phyloP scores from a whole-genome alignment of 176 grass and related monocot species.

The Panicum miliaceum region DNA sequence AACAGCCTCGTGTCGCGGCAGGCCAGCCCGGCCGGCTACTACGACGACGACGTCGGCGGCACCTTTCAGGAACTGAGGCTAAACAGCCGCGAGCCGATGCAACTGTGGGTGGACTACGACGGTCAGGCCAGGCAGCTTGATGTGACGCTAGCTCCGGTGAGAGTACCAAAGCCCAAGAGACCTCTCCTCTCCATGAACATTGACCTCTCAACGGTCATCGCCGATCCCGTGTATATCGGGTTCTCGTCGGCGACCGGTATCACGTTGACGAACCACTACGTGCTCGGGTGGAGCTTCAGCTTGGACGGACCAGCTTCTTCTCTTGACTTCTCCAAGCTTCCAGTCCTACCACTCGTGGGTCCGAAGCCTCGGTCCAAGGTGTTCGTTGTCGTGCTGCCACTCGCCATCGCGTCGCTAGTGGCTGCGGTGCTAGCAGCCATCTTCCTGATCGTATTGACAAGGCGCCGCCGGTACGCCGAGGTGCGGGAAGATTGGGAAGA shows the following conservation, averaged over 20 bases:
- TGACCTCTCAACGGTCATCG: background rate
- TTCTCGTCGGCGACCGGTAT: background rate
- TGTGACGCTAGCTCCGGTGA: background rate
- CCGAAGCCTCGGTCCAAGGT: conserved; percentile 30
- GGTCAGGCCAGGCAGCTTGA: background rate
- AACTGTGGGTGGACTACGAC: conserved; percentile 17
- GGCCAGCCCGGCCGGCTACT: background rate
- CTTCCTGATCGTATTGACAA: background rate
- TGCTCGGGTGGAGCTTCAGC: conserved; percentile 22
- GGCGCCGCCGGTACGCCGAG: conserved; percentile 33
- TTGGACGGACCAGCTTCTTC: background rate
- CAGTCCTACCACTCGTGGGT: conserved; percentile 17
- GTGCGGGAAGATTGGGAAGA: conserved; percentile 50
- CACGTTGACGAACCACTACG: background rate
- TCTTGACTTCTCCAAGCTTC: background rate
- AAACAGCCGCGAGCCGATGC: background rate
- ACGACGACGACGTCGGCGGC: background rate
- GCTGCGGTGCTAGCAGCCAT: background rate
- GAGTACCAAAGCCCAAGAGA: background rate
- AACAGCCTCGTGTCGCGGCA: background rate
- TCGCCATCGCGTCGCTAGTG: conserved; percentile 1
- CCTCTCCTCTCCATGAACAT: background rate
- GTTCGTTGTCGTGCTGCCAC: background rate
- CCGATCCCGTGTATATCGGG: background rate
- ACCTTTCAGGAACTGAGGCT: background rate